Conservation (phyloP, 2,329 filamentous ascomycete genomes). For the Diplocarpon mali region DNA sequence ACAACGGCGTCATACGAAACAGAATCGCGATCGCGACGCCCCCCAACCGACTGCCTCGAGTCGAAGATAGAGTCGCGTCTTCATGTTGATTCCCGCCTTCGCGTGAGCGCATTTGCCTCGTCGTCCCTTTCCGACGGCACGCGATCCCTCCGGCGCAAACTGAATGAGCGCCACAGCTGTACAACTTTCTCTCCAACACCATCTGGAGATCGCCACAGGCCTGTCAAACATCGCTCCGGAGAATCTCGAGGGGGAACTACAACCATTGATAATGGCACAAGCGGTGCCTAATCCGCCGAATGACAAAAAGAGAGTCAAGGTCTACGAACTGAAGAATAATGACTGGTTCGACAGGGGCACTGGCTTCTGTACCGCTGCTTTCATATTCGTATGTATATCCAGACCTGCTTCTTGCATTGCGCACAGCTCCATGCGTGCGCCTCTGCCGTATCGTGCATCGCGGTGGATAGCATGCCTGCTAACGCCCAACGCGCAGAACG, state of each 20-base stretch:
- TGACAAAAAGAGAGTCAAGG: slow-evolving; percentile 79
- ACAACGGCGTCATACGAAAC: not conserved
- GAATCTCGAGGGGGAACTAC: slow-evolving; percentile 42
- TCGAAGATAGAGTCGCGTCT: slow-evolving; percentile 7
- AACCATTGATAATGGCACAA: slow-evolving; percentile 62
- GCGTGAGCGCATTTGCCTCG: slow-evolving; percentile 1
- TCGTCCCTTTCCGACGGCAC: slow-evolving; percentile 10
- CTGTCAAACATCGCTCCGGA: slow-evolving; percentile 40
- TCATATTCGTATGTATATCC: slow-evolving; percentile 21
- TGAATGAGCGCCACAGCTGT: no score
- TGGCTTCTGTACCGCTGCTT: slow-evolving; percentile 72
- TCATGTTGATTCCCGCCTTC: slow-evolving; percentile 1
- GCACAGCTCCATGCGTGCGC: not conserved
- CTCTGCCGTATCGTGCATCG: slow-evolving; percentile 8
- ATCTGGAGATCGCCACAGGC: slow-evolving; percentile 44
- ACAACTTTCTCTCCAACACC: slow-evolving; percentile 41
- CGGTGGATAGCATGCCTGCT: slow-evolving; percentile 14
- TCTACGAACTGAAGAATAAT: slow-evolving; percentile 96
- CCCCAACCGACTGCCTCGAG: not conserved
- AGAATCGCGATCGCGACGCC: not conserved
- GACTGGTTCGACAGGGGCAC: slow-evolving; percentile 99
- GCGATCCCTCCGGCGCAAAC: slow-evolving; percentile 6
- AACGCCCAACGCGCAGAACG: slow-evolving; percentile 33
- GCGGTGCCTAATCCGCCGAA: slow-evolving; percentile 49
- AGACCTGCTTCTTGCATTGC: not conserved